Base-by-base conservation (phyloP, 371 early-diverging fungal genomes). In the Mucor velutinosus region DNA sequence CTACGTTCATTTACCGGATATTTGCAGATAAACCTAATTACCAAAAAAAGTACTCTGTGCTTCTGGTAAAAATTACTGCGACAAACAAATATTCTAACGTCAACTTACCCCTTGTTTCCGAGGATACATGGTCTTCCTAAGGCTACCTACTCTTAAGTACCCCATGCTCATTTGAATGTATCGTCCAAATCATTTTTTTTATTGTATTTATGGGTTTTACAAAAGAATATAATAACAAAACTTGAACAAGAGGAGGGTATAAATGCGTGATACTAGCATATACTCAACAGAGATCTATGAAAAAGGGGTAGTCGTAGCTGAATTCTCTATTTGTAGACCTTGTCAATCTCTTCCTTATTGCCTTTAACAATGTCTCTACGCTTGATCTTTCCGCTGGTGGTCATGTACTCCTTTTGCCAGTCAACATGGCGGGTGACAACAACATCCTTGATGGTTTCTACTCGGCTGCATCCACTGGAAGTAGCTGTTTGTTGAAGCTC, bases 381-480 rank as follows among this genome's bases (percentile, higher is more conserved):
- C 70, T 86, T 87, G 58, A 87, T 62, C 64, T 87, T 86, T 67
- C 86, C 81, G 62, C 86, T 87, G 57, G 86, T 85, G 1, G 86
- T 86, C 77, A 84, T 63, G 59, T 76, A 86, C 21, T 81, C 81
- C 65, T 79, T 79, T 43, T 62, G 60, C 88, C 88, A 87, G 58
- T 87, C 85, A 0, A 53, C 63, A 25, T 83, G 65, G 23, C 73
- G 61, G 2, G 76, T 82, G 12, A 87, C 74, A 19, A 82, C 67
- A 58, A 86, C 81, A 15, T 84, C 81, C 41, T 77, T 69, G 21
- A 87, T 73, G 0, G 72, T 84, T 67, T 86, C 88, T 1, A 80
- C 76, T n/a, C 74, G 74, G 25, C 79, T 85, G 45, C 85, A 82
- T 1, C 82, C 83, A 10, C 70, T 43, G 12, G 75, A 25, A 27